phyloP scores from a whole-genome alignment of 2,329 filamentous ascomycete genomes.

The Zopfia rhizophila region DNA sequence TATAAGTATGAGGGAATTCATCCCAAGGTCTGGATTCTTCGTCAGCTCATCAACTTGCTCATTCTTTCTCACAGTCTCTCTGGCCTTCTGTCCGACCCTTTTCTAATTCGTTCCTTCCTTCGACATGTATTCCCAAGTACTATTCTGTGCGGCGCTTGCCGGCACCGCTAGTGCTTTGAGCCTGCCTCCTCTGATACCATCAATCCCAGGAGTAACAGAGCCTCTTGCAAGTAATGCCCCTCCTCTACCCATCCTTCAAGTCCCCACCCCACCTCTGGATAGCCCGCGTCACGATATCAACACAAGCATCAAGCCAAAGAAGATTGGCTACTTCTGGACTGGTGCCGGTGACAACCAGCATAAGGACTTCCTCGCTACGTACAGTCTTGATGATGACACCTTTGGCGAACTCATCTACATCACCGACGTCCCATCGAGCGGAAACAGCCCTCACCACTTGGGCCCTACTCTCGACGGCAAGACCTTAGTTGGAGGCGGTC shows the following conservation, averaged over 20 bases:
- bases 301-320: slow-evolving; percentile 68
- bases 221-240: slow-evolving; percentile 62
- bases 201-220: slow-evolving; percentile 69
- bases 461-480: slow-evolving; percentile 66
- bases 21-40: background rate
- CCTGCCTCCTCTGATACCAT: slow-evolving; percentile 67
- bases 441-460: slow-evolving; percentile 70
- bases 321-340: slow-evolving; percentile 74
- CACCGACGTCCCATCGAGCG: slow-evolving; percentile 68
- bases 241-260: slow-evolving; percentile 67
- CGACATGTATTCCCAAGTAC: slow-evolving; percentile 34
- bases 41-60: slow-evolving; percentile 30
- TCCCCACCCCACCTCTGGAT: slow-evolving; percentile 67
- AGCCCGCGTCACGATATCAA: slow-evolving; percentile 64
- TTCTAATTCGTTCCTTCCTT: slow-evolving; percentile 13
- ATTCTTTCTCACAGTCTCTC: slow-evolving; percentile 40
- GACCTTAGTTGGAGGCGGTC: slow-evolving; percentile 66
- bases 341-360: slow-evolving; percentile 69
- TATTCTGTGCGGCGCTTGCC: slow-evolving; percentile 32
- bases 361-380: slow-evolving; percentile 68
- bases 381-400: slow-evolving; percentile 70
- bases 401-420: slow-evolving; percentile 69
- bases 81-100: slow-evolving; percentile 21
- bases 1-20: slow-evolving; percentile 33
- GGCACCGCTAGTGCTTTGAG: slow-evolving; percentile 40